A percentile compares a stretch with the other conserved stretches of the same genome.
Evolutionary conservation across 148 eudicot species (phyloP).

Genomic region (Vaccinium corymbosum): DNA sequence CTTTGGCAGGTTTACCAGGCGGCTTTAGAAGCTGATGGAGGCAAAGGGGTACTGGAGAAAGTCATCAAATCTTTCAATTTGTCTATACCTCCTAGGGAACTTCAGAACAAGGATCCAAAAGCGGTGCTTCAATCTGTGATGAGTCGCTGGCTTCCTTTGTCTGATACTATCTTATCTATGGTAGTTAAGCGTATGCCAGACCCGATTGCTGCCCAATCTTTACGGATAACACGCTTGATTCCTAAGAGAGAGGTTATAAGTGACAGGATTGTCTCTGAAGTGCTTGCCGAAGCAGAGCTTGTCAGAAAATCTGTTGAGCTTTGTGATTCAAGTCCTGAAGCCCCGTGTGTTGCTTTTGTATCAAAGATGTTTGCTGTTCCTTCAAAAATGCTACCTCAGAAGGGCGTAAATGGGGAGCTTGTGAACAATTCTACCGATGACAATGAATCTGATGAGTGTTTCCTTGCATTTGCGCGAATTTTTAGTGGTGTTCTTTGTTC

Average conservation of each 20-base stretch:
- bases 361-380: slow-evolving; percentile 97
- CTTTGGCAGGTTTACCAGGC: slow-evolving; percentile 78
- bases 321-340: slow-evolving; percentile 66
- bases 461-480: slow-evolving; percentile 92
- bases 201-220: slow-evolving; percentile 67
- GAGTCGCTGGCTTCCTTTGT: slow-evolving; percentile 90
- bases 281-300: slow-evolving; percentile 60
- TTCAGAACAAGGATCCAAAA: slow-evolving; percentile 71
- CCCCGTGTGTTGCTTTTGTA: slow-evolving; percentile 86
- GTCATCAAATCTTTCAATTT: slow-evolving; percentile 64
- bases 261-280: slow-evolving; percentile 39
- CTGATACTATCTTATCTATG: slow-evolving; percentile 68
- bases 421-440: slow-evolving; percentile 43
- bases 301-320: slow-evolving; percentile 76
- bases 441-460: slow-evolving; percentile 78
- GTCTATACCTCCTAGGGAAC: slow-evolving; percentile 65
- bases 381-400: slow-evolving; percentile 61
- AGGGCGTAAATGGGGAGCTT: slow-evolving; percentile 52
- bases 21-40: slow-evolving; percentile 61
- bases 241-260: slow-evolving; percentile 71
- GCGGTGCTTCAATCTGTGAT: slow-evolving; percentile 71
- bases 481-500: slow-evolving; percentile 74
- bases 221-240: slow-evolving; percentile 66
- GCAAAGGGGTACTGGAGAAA: slow-evolving; percentile 56
- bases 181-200: slow-evolving; percentile 69